Evolutionary conservation across 768 basidiomycete genomes (phyloP).

Genomic region (Austroboletus eburneus): DNA sequence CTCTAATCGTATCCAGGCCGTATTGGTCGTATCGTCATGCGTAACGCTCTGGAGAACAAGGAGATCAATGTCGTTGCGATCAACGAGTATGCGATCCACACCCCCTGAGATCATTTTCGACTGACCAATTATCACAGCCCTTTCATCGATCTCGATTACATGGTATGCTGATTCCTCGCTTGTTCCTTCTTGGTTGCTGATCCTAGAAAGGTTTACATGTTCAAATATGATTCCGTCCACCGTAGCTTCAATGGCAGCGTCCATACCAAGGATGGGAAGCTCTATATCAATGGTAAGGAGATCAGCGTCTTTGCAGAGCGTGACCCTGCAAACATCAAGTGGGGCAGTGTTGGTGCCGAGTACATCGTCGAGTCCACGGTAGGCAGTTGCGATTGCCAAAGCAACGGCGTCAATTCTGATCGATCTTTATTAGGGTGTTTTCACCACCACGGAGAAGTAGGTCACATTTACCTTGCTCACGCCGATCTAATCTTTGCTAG

Average conservation of each 20-base stretch:
- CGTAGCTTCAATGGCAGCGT: slow-evolving; percentile 87
- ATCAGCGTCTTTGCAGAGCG: slow-evolving; percentile 81
- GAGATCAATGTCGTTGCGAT: slow-evolving; percentile 87
- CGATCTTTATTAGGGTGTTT: slow-evolving; percentile 66
- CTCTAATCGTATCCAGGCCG: slow-evolving; percentile 56
- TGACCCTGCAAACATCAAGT: slow-evolving; percentile 82
- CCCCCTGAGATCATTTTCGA: neutral
- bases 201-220: slow-evolving; percentile 82
- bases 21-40: slow-evolving; percentile 97
- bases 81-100: slow-evolving; percentile 70
- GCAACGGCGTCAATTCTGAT: slow-evolving; percentile 1
- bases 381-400: slow-evolving; percentile 22
- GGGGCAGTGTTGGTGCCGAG: slow-evolving; percentile 76
- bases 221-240: slow-evolving; percentile 95
- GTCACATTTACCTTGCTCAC: slow-evolving; percentile 22
- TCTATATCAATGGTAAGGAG: slow-evolving; percentile 73
- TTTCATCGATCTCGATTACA: slow-evolving; percentile 96
- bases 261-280: slow-evolving; percentile 82
- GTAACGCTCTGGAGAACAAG: slow-evolving; percentile 79
- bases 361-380: slow-evolving; percentile 97
- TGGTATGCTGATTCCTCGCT: slow-evolving; percentile 49
- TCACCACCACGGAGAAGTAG: slow-evolving; percentile 89
- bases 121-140: slow-evolving; percentile 50
- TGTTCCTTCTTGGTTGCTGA: neutral
- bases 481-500: slow-evolving; percentile 31